Conservation (phyloP, 1,284 basidiomycete genomes). For the Schizopora paradoxa region DNA sequence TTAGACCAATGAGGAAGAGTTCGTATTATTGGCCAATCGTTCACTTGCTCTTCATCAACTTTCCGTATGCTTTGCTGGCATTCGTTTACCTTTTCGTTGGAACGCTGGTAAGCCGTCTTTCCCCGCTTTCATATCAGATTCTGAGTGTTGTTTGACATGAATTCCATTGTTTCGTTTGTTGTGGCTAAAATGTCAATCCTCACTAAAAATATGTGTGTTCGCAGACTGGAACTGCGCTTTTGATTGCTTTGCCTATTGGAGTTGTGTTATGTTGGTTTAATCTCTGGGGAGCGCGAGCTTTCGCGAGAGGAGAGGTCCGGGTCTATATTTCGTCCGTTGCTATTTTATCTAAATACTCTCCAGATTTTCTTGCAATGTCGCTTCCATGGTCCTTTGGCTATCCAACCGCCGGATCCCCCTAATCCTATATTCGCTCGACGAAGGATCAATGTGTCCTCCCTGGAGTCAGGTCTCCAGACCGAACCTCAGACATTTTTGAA, state of each 20-base stretch:
- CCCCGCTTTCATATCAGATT: background rate
- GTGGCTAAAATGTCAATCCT: too few species aligned
- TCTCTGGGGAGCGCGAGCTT: conserved; percentile 61
- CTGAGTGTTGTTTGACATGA: background rate
- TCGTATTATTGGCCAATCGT: conserved; percentile 59
- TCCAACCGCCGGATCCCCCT: conserved; percentile 52
- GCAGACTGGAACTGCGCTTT: conserved; percentile 68
- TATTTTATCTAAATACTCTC: background rate
- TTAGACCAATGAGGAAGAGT: conserved; percentile 47
- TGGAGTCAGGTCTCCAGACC: conserved; percentile 40
- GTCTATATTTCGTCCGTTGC: conserved; percentile 6
- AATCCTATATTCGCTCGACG: conserved; percentile 64
- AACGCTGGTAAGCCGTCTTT: conserved; percentile 53
- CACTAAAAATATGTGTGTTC: conserved; percentile 2
- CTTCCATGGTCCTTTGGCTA: conserved; percentile 63
- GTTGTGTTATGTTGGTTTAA: conserved; percentile 71
- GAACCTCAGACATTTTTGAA: conserved; percentile 68
- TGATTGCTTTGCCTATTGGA: conserved; percentile 71
- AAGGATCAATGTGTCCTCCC: conserved; percentile 37
- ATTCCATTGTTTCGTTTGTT: background rate
- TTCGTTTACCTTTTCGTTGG: conserved; percentile 75
- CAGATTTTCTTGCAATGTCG: conserved; percentile 61
- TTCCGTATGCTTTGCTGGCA: conserved; percentile 64
- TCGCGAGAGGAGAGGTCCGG: conserved; percentile 64
- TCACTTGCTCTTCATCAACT: conserved; percentile 66